A percentile compares a stretch with the other conserved stretches of the same genome.
These are phyloP conservation scores for Termitomyces sp. DNA, from an alignment of 768 basidiomycete species.

Conservation along the genomic window DNA sequence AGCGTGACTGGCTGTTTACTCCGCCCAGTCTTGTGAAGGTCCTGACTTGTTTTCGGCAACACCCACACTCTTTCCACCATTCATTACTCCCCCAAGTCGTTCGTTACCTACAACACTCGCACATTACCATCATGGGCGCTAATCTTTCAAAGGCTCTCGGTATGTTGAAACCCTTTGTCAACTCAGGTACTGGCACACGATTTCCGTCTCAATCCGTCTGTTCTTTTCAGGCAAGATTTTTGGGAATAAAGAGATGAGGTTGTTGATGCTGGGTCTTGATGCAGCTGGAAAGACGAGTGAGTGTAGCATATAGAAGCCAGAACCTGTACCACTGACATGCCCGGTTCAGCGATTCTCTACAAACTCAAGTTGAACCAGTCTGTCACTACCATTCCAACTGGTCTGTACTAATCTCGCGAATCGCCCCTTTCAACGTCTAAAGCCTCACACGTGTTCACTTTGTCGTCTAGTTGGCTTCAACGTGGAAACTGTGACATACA, in stretches of 20 bases:
- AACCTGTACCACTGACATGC: conserved; percentile 8
- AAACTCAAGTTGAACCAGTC: conserved; percentile 99
- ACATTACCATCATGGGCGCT: conserved; percentile 65
- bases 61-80: conserved; percentile 26
- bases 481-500: conserved; percentile 98
- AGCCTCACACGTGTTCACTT: conserved; percentile 9
- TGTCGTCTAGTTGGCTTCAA: conserved; percentile 84
- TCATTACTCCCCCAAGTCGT: conserved; percentile 43
- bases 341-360: conserved; percentile 86
- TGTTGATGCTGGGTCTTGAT: conserved; percentile 96
- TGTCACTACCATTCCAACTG: conserved; percentile 97
- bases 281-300: conserved; percentile 98
- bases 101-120: conserved; percentile 53
- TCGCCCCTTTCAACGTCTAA: background rate
- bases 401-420: conserved; percentile 36
- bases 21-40: conserved; percentile 8
- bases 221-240: conserved; percentile 75
- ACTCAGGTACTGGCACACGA: conserved; percentile 8
- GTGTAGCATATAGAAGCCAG: conserved; percentile 25
- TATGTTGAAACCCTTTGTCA: conserved; percentile 30
- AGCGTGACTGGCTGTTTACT: conserved; percentile 10
- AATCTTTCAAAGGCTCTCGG: conserved; percentile 85
- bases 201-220: conserved; percentile 9
- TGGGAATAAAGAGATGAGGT: conserved; percentile 98
- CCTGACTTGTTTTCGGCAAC: conserved; percentile 12